Conservation (phyloP, 257 asterid species). For the Plantago ovata region DNA sequence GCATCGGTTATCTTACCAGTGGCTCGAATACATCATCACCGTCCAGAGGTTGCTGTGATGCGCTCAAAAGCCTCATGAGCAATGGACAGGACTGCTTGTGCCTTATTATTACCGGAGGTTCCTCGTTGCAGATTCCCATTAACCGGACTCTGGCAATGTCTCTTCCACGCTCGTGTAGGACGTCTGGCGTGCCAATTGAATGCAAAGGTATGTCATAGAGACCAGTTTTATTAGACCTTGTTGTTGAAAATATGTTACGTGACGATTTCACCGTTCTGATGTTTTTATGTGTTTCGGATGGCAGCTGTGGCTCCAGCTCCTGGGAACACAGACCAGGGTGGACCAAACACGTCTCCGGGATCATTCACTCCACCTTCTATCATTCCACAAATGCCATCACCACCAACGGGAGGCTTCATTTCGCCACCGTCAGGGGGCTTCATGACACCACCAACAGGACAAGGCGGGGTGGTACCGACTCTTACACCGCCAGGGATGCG, state of each 20-base stretch:
- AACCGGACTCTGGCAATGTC: constrained; percentile 45
- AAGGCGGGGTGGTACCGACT: constrained; percentile 21
- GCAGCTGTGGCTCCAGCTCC: constrained; percentile 43
- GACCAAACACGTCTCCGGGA: constrained; percentile 22
- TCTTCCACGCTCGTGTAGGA: constrained; percentile 56
- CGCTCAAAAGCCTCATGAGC: constrained; percentile 20
- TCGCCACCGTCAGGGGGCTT: constrained; percentile 20
- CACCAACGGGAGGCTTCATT: constrained; percentile 20
- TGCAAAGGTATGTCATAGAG: constrained; percentile 39
- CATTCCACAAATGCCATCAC: constrained; percentile 17
- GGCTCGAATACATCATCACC: constrained; percentile 22
- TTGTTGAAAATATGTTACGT: background rate
- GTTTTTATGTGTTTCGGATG: background rate
- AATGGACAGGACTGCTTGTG: constrained; percentile 27
- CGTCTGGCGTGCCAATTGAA: constrained; percentile 45
- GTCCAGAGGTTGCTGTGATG: constrained; percentile 13
- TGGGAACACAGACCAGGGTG: constrained; percentile 31
- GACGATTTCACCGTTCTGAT: background rate
- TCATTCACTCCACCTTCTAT: constrained; percentile 20
- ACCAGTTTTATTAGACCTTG: background rate
- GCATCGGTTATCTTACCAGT: constrained; percentile 47
- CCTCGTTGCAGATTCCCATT: constrained; percentile 30
- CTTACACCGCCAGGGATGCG: constrained; percentile 53
- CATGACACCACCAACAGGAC: constrained; percentile 8
- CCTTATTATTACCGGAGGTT: constrained; percentile 23